A percentile compares a stretch with the other conserved stretches of the same genome.
Evolutionary conservation across 345 rosid species (phyloP).

Genomic region (Eucalyptus coolabah): DNA sequence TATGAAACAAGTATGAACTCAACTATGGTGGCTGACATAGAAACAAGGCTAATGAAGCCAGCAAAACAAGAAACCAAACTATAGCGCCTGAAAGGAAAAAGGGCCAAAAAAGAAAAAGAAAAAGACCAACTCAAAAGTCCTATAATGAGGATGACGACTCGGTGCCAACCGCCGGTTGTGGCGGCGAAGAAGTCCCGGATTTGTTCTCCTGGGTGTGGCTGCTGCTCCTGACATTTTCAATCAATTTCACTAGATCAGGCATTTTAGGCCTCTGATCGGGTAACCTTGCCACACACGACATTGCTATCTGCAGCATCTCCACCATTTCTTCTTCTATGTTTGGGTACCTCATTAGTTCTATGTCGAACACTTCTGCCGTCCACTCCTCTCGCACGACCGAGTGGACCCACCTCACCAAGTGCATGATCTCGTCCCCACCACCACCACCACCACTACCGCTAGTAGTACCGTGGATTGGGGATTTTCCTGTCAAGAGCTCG

Average conservation of each 20-base stretch:
- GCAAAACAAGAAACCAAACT: background rate
- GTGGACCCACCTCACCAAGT: slow-evolving; percentile 89
- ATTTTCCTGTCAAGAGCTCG: slow-evolving; percentile 80
- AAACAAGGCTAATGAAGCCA: background rate
- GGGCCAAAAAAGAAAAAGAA: background rate
- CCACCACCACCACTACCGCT: background rate
- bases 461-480: slow-evolving; percentile 25
- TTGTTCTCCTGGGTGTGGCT: background rate
- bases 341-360: slow-evolving; percentile 74
- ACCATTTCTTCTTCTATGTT: slow-evolving; percentile 95
- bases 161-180: background rate
- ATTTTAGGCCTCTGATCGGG: slow-evolving; percentile 78
- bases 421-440: slow-evolving; percentile 50
- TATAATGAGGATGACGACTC: background rate
- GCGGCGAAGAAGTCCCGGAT: background rate
- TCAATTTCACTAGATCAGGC: slow-evolving; percentile 46
- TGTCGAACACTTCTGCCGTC: slow-evolving; percentile 89
- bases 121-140: background rate
- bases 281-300: slow-evolving; percentile 58
- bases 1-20: background rate
- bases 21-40: background rate
- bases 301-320: slow-evolving; percentile 81
- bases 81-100: background rate
- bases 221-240: slow-evolving; percentile 37
- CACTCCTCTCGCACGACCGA: slow-evolving; percentile 95